phyloP scores from a whole-genome alignment of 495 filamentous ascomycete genomes.

The Talaromyces stipitatus region DNA sequence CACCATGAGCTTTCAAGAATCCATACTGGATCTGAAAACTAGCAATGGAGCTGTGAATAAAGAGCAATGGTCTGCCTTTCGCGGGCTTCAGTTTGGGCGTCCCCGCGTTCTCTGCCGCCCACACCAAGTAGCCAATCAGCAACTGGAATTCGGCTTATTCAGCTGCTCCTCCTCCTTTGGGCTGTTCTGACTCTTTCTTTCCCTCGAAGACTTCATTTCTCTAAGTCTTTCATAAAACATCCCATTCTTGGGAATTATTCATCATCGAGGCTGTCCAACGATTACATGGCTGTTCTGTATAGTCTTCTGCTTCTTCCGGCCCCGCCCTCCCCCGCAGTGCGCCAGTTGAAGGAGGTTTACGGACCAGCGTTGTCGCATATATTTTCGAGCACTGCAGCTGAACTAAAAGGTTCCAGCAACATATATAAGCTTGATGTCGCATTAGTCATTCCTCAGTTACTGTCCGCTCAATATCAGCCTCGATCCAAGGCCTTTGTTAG shows the following conservation, averaged over 20 bases:
- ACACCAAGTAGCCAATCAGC: background rate
- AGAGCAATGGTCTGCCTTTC: no score
- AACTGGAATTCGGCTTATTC: background rate
- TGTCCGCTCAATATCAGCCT: conserved; percentile 30
- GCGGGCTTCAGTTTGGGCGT: background rate
- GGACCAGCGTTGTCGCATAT: conserved; percentile 27
- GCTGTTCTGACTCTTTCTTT: background rate
- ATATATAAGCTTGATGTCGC: conserved; percentile 38
- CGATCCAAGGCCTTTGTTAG: conserved; percentile 50
- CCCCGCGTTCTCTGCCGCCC: background rate
- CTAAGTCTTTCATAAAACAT: background rate
- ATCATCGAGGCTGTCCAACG: no score
- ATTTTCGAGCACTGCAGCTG: conserved; percentile 20
- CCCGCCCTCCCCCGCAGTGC: conserved; percentile 32
- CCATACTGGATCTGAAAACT: background rate
- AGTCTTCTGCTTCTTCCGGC: conserved; percentile 41
- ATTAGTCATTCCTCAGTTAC: conserved; percentile 30
- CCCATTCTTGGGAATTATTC: no score
- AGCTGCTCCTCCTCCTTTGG: background rate
- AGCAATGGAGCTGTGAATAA: no score
- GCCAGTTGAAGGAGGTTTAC: conserved; percentile 32
- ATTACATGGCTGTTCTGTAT: conserved; percentile 12
- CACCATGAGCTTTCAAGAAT: background rate
- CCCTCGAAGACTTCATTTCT: background rate
- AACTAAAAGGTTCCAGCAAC: conserved; percentile 19